Evolutionary conservation across 768 basidiomycete genomes (phyloP), one percentile per base, ranked within the genome.

Genomic region (Wakefieldia striispora): DNA sequence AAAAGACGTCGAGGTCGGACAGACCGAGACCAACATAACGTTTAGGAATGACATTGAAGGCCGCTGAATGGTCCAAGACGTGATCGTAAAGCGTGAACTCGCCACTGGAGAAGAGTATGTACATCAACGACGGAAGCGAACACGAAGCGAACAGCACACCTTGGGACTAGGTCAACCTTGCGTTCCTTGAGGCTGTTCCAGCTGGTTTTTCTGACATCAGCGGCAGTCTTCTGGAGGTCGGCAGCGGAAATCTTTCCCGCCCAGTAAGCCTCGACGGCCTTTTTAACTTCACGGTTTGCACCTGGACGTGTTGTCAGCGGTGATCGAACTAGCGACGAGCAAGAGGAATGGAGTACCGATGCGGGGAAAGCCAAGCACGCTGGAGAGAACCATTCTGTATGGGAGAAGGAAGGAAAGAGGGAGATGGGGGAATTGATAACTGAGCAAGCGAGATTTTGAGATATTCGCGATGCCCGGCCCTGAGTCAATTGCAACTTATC

Each of bases 31-130:
- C 86, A 52, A 82, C 75, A 71, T 98, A 99, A 59, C 95, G 91
- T 73, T 90, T 84, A 59, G 95, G 95, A 70, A 99, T 90, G 64
- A 88, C 92, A 70, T 97, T 97, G 82, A 99, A 95, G 39, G 89
- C 85, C 54, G 87, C 83, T 56, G 93, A 93, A 75, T 95, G 93
- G 75, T 98, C 95, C 63, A 98, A 85, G 69, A 97, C 91, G 71
- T 98, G 95, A 73, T 97, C 95, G 71, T 97, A 99, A 54, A 99
- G 84, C 29, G 97, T 89, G 72, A 99, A 99, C 68, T 98, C 97
- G 64, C 95, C 95, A 64, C 97, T 99, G 62, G 41, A 58, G 51
- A 45, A 37, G 51, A 62, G 55, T 48, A 37, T n/a, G 26, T 14
- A 45, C 5, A 23, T 12, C 40, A 33, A 13, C 9, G 47, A 43